These are phyloP conservation scores for Stagonosporopsis vannaccii DNA, from an alignment of 2,329 filamentous ascomycete species.

Conservation along the genomic window DNA sequence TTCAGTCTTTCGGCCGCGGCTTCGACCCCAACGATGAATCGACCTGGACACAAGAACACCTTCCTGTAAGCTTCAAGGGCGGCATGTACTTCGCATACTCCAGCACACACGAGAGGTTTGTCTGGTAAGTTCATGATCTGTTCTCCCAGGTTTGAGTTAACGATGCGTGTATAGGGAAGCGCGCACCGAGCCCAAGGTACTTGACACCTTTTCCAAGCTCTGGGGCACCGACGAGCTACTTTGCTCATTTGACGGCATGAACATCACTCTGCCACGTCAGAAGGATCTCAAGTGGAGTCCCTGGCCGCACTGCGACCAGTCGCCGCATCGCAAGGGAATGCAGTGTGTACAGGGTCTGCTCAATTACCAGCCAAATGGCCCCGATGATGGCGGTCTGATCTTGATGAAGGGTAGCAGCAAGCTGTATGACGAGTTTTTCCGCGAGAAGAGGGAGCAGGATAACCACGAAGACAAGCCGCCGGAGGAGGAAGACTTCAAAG, in stretches of 20 bases:
- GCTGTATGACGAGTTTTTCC: slow-evolving; percentile 56
- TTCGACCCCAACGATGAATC: slow-evolving; percentile 48
- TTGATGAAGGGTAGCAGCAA: slow-evolving; percentile 54
- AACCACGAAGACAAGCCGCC: slow-evolving; percentile 27
- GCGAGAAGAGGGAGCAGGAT: slow-evolving; percentile 20
- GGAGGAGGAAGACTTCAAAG: slow-evolving; percentile 40
- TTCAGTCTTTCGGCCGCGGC: slow-evolving; percentile 52
- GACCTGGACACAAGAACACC: slow-evolving; percentile 48
- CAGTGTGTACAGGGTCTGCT: slow-evolving; percentile 55
- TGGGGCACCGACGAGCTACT: slow-evolving; percentile 51
- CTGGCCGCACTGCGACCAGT: slow-evolving; percentile 53
- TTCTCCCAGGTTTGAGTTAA: neutral
- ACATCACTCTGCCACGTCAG: slow-evolving; percentile 49
- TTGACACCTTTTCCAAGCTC: slow-evolving; percentile 46
- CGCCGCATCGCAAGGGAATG: slow-evolving; percentile 52
- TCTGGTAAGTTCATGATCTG: slow-evolving; percentile 48
- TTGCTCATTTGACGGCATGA: slow-evolving; percentile 50
- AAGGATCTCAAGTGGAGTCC: slow-evolving; percentile 45
- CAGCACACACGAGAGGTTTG: slow-evolving; percentile 51
- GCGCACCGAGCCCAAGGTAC: slow-evolving; percentile 48
- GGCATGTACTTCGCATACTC: slow-evolving; percentile 54
- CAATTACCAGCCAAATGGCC: slow-evolving; percentile 55
- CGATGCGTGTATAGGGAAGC: slow-evolving; percentile 10
- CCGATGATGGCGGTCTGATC: slow-evolving; percentile 57
- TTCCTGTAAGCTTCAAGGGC: slow-evolving; percentile 53